These are phyloP conservation scores for Turritis glabra DNA, from an alignment of 345 rosid species.

Conservation along the genomic window DNA sequence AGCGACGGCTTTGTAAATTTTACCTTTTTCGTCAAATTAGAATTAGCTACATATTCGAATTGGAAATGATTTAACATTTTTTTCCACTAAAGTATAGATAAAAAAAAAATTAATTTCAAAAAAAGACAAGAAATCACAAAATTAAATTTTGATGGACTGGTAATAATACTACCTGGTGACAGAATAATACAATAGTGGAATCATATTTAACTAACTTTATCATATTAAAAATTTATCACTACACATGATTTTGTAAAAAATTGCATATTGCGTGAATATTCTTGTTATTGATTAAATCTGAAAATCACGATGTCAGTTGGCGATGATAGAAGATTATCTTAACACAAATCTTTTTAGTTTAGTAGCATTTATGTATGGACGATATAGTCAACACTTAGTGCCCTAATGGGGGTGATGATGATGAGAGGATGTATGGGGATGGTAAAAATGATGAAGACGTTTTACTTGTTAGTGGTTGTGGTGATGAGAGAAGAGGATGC, in stretches of 20 bases:
- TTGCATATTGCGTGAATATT: neutral
- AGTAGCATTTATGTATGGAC: neutral
- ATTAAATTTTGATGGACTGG: neutral
- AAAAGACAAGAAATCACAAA: neutral
- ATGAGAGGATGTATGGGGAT: constrained; percentile 26
- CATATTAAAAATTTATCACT: neutral
- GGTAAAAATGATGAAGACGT: constrained; percentile 30
- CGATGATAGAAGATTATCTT: neutral
- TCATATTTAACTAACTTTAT: neutral
- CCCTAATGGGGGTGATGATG: constrained; percentile 17
- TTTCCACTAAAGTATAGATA: neutral
- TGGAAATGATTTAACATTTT: neutral
- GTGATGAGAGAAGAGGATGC: constrained; percentile 23
- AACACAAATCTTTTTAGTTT: neutral
- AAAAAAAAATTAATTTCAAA: too few relatives aligned
- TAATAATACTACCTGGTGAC: neutral
- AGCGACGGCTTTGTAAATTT: neutral
- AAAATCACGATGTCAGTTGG: neutral
- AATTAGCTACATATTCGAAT: constrained; percentile 20
- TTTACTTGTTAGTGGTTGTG: constrained; percentile 37
- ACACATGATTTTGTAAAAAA: neutral
- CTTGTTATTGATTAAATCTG: neutral
- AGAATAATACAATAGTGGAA: neutral
- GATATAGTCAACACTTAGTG: neutral
- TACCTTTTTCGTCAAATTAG: constrained; percentile 21